Conservation (phyloP, 2,329 filamentous ascomycete genomes). For the Aureobasidium sp. region DNA sequence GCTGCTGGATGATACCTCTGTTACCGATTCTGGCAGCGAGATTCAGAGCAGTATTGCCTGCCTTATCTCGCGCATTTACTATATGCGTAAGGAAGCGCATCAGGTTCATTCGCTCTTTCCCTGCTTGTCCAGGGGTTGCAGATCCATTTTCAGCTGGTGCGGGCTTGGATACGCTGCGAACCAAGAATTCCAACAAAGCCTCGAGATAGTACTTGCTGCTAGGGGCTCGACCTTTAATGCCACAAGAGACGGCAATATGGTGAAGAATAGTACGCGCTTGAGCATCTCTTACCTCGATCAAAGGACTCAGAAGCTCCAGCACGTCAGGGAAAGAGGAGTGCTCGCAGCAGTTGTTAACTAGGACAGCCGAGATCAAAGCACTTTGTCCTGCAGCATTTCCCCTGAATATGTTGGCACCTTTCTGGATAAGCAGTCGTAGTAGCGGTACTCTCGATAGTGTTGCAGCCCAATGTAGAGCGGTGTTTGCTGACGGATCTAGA, state of each 20-base stretch:
- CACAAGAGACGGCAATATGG: constrained; percentile 92
- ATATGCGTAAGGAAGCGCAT: constrained; percentile 95
- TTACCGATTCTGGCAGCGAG: constrained; percentile 90
- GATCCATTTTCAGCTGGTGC: constrained; percentile 15
- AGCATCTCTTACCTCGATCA: constrained; percentile 82
- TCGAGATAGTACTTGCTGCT: constrained; percentile 96
- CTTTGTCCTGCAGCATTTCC: constrained; percentile 88
- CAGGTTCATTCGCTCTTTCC: constrained; percentile 64
- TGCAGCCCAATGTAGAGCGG: constrained; percentile 94
- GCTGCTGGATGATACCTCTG: constrained; percentile 88
- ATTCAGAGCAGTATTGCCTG: constrained; percentile 89
- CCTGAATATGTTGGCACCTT: constrained; percentile 78
- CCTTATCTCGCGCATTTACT: constrained; percentile 89
- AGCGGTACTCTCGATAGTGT: constrained; percentile 81
- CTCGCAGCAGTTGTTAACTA: constrained; percentile 91
- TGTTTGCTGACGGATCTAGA: constrained; percentile 81
- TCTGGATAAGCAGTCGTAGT: constrained; percentile 68
- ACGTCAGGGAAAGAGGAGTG: constrained; percentile 83
- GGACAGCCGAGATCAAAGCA: constrained; percentile 82
- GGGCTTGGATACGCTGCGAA: constrained; percentile 53
- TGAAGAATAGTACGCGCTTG: constrained; percentile 88
- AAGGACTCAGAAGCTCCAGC: constrained; percentile 77
- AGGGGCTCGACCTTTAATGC: constrained; percentile 83
- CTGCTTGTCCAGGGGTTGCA: constrained; percentile 16
- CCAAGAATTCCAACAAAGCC: constrained; percentile 86